Conservation (phyloP, 106 monocot species). For the Vanilla planifolia region DNA sequence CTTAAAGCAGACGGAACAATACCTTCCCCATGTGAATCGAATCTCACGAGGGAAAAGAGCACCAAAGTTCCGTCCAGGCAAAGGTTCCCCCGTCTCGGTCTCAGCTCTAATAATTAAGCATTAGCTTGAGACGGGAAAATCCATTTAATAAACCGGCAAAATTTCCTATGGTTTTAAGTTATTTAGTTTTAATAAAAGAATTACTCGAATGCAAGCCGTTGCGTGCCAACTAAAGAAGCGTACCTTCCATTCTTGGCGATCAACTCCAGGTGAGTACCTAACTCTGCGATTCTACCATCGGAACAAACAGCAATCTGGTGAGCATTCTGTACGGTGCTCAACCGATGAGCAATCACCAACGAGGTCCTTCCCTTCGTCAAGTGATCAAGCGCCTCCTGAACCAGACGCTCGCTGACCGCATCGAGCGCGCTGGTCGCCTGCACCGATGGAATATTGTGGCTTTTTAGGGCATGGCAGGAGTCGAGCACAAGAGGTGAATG, state of each 20-base stretch:
- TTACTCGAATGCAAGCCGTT: slow-evolving; percentile 94
- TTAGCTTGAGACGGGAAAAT: no score
- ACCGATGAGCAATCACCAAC: slow-evolving; percentile 88
- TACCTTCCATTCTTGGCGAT: slow-evolving; percentile 63
- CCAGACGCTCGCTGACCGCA: slow-evolving; percentile 84
- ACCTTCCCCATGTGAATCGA: no score
- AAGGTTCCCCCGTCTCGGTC: no score
- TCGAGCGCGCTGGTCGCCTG: slow-evolving; percentile 98
- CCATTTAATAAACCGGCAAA: no score
- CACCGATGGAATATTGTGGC: background rate
- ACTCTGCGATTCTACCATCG: slow-evolving; percentile 61
- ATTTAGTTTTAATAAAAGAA: no score
- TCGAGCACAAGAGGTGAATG: background rate
- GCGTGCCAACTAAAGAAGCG: slow-evolving; percentile 73
- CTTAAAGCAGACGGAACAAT: no score
- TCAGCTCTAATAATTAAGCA: no score
- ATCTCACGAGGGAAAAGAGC: no score
- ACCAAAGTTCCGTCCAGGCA: no score
- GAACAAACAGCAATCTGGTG: slow-evolving; percentile 87
- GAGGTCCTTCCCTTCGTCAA: slow-evolving; percentile 90
- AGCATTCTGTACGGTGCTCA: slow-evolving; percentile 97
- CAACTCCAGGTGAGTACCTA: slow-evolving; percentile 77
- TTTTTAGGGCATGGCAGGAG: background rate
- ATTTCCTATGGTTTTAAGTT: no score
- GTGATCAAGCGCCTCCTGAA: slow-evolving; percentile 86